Percentiles rank a stretch among this genome's conserved stretches.
These are phyloP conservation scores for Epichloe coenophiala DNA, from an alignment of 2,329 filamentous ascomycete genomes.

Conservation along the genomic window DNA sequence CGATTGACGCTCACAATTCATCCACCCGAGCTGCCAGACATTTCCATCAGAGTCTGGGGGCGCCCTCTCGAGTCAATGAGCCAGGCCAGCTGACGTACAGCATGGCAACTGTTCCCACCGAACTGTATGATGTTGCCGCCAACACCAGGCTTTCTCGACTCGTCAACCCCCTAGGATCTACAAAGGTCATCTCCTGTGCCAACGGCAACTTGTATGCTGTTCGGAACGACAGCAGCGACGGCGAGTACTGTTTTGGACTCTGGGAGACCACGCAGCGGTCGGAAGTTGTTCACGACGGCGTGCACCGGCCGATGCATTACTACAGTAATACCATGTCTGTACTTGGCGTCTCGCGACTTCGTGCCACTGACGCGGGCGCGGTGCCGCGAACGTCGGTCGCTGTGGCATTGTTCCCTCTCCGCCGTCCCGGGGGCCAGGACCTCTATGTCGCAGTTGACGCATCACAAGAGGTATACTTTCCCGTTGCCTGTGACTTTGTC, in stretches of 20 bases:
- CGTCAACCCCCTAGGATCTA: constrained; percentile 8
- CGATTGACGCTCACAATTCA: not conserved
- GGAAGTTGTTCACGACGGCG: constrained; percentile 12
- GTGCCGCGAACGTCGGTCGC: constrained; percentile 9
- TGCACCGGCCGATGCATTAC: constrained; percentile 18
- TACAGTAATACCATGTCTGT: constrained; percentile 19
- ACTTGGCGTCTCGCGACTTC: constrained; percentile 18
- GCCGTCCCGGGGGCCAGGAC: constrained; percentile 5
- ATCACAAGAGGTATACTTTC: constrained; percentile 13
- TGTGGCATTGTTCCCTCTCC: constrained; percentile 9
- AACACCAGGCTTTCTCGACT: constrained; percentile 12
- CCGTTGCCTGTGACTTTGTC: constrained; percentile 16
- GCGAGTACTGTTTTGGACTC: constrained; percentile 10
- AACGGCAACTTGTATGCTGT: constrained; percentile 20
- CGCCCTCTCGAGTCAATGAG: too few relatives aligned
- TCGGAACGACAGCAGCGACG: constrained; percentile 8
- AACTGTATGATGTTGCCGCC: constrained; percentile 9
- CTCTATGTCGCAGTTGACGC: constrained; percentile 12
- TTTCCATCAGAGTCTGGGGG: not conserved
- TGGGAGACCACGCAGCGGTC: constrained; percentile 11
- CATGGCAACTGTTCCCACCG: not conserved
- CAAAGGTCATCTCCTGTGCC: constrained; percentile 17
- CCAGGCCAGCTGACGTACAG: constrained; percentile 1
- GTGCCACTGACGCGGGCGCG: constrained; percentile 9
- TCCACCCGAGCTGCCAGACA: not conserved